Evolutionary conservation across 2,329 filamentous ascomycete genomes (phyloP), one percentile per base, ranked within the genome.

Genomic region (Ramularia endophylla): DNA sequence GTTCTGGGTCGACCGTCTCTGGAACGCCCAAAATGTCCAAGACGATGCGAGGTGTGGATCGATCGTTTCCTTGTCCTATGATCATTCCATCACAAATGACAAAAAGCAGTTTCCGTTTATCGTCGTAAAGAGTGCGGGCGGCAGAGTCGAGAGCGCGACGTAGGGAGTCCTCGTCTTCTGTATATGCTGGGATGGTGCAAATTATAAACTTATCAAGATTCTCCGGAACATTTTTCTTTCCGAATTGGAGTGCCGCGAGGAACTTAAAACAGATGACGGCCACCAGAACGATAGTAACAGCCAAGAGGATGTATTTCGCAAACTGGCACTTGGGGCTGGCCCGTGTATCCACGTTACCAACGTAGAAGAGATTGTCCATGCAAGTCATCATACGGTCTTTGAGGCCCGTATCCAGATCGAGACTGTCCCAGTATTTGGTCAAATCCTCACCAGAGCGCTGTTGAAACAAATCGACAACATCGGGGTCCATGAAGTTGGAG

Each of bases 51-150:
- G 92, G 92, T 0, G 92, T 98, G 5, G 92, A 87, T 47, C 88
- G 80, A 63, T 98, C 92, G 66, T 98, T 98, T 59, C 92, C 92
- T 69, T 95, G 89, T 58, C 92, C 92, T 52, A 98, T 94, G 71
- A 98, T 98, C 90, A 98, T 97, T 67, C 92, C 92, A 60, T 98
- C 92, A 59, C 92, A 98, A 50, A 98, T 74, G 47, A 98, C 75
- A 52, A 95, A 80, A 18, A 98, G 73, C 9, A 98, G 75, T 72
- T 98, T 98, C 59, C 92, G 87, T 72, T 98, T 98, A 63, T 98
- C 90, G 58, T 98, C 92, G 61, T 98, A 98, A 53, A 81, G 82
- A 88, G 95, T 95, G 47, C 88, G 78, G 19, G 92, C 89, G 44
- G 87, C 85, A 0, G 92, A 98, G 64, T 98, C 92, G 56, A 98